Base-by-base conservation (phyloP, 176 grass and related monocot species). In the Aegilops tauschii region DNA sequence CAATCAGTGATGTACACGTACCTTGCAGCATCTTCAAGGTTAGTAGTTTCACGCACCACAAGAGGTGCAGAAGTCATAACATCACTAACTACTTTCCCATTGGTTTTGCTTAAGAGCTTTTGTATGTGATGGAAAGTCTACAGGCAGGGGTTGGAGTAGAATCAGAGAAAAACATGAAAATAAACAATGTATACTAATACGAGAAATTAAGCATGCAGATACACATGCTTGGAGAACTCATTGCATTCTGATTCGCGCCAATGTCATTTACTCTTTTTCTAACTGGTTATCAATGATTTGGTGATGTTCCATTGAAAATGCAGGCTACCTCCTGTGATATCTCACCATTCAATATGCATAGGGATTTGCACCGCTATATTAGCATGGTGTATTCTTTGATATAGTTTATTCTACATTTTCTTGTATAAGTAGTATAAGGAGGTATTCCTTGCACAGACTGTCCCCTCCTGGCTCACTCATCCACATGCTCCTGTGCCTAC, bases 1-100 rank as follows among this genome's bases (percentile, higher is more conserved):
- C 32, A 66, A 64, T 67, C 47, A 39, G 62, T 34, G 18, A 73
- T 47, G 30, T 27, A 65, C 37, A 59, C 45, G 36, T 90, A 95
- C 93, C 93, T 86, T 78, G 93, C 93, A 65, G 88, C 93, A 86
- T 95, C 93, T 95, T 95, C 93, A 84, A 95, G 90, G 82, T 95
- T 95, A 54, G 93, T 95, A 86, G 90, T 95, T 86, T 92, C 88
- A 50, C 88, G 90, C 73, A 95, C 90, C 12, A 95, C 93, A 61
- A 95, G 88, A 77, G 93, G 93, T 76, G 90, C 82, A 71, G 82
- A 59, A 5, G 90, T 90, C 93, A 92, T 95, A 69, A 95, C 93
- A 80, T 95, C 93, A 66, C 73, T 82, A 78, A 95, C 68, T 36
- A 88, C 72, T 92, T 85, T 92, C 20, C 93, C 93, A 6, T 95